Percentiles rank a stretch among this genome's conserved stretches.
Evolutionary conservation across 106 monocot genomes (phyloP).

Genomic region (Alisma plantagoaquatica): DNA sequence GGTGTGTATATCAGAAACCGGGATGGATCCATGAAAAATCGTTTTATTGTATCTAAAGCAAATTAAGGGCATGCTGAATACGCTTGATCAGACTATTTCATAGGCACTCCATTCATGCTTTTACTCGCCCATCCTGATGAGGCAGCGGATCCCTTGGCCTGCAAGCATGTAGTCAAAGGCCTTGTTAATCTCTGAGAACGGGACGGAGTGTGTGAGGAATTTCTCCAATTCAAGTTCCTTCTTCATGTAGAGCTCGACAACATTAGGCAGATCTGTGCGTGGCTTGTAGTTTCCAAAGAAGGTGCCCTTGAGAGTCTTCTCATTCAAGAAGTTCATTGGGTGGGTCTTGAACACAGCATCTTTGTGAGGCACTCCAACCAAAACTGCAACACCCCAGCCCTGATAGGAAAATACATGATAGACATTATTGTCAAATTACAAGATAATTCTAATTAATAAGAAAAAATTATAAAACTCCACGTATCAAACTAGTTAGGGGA

Average conservation of each 20-base stretch:
- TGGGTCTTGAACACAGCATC: slow-evolving; percentile 66
- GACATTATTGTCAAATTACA: too few species aligned
- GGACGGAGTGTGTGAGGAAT: slow-evolving; percentile 37
- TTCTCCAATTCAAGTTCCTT: slow-evolving; percentile 52
- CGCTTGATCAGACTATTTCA: too few species aligned
- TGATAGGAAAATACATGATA: too few species aligned
- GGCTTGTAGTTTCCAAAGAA: slow-evolving; percentile 95
- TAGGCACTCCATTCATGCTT: too few species aligned
- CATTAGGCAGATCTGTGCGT: slow-evolving; percentile 48
- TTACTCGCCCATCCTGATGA: slow-evolving; percentile 35
- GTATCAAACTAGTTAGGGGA: too few species aligned
- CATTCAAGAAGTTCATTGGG: slow-evolving; percentile 57
- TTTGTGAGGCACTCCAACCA: slow-evolving; percentile 77
- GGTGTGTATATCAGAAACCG: too few species aligned
- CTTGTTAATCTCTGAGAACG: slow-evolving; percentile 46
- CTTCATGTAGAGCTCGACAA: slow-evolving; percentile 68
- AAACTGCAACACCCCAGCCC: slow-evolving; percentile 88
- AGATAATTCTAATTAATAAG: too few species aligned
- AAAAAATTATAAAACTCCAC: too few species aligned
- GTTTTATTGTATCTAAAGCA: too few species aligned
- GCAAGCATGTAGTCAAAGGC: slow-evolving; percentile 39
- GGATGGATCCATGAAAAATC: too few species aligned
- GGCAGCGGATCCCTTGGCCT: slow-evolving; percentile 38
- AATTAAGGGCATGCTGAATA: too few species aligned
- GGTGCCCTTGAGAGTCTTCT: slow-evolving; percentile 79